Percentiles rank a stretch among this genome's conserved stretches.
These are phyloP conservation scores for Metschnikowia santaceciliae DNA, from an alignment of 805 yeast genomes.

Conservation along the genomic window DNA sequence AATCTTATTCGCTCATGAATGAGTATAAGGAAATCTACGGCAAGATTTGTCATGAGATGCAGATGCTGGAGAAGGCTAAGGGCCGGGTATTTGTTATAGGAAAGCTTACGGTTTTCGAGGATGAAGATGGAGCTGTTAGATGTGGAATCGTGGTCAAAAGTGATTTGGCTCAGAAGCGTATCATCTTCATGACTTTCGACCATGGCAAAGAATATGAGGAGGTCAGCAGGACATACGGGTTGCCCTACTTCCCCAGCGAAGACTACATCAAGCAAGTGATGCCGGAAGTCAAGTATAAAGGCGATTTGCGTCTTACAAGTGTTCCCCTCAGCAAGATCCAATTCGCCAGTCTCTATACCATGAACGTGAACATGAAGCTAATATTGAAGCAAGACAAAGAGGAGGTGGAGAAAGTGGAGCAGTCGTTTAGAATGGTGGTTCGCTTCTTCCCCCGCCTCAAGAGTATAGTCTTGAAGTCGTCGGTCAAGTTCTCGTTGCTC, in stretches of 20 bases:
- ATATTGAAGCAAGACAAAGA: slow-evolving; percentile 33
- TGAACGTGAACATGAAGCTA: slow-evolving; percentile 30
- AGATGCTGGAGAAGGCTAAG: slow-evolving; percentile 45
- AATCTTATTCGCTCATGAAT: slow-evolving; percentile 41
- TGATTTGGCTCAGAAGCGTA: slow-evolving; percentile 26
- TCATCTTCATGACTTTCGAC: slow-evolving; percentile 44
- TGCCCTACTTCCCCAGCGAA: slow-evolving; percentile 37
- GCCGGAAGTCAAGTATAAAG: slow-evolving; percentile 30
- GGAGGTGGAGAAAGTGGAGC: slow-evolving; percentile 33
- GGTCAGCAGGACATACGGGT: slow-evolving; percentile 18
- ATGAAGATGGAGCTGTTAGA: slow-evolving; percentile 35
- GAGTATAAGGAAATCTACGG: slow-evolving; percentile 44
- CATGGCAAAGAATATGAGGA: slow-evolving; percentile 34
- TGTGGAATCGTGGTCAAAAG: slow-evolving; percentile 55
- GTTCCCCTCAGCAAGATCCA: slow-evolving; percentile 42
- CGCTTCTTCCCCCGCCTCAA: slow-evolving; percentile 39
- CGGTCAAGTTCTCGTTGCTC: slow-evolving; percentile 32
- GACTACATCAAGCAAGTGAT: slow-evolving; percentile 34
- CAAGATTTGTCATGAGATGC: slow-evolving; percentile 45
- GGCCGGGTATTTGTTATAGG: slow-evolving; percentile 48
- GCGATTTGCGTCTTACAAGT: slow-evolving; percentile 32
- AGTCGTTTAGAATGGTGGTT: slow-evolving; percentile 33
- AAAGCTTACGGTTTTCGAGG: slow-evolving; percentile 55
- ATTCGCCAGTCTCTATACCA: slow-evolving; percentile 37
- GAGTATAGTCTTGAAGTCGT: slow-evolving; percentile 39